Percentiles rank a stretch among this genome's conserved stretches.
Evolutionary conservation across 257 asterid genomes (phyloP).

Genomic region (Rhazya stricta): DNA sequence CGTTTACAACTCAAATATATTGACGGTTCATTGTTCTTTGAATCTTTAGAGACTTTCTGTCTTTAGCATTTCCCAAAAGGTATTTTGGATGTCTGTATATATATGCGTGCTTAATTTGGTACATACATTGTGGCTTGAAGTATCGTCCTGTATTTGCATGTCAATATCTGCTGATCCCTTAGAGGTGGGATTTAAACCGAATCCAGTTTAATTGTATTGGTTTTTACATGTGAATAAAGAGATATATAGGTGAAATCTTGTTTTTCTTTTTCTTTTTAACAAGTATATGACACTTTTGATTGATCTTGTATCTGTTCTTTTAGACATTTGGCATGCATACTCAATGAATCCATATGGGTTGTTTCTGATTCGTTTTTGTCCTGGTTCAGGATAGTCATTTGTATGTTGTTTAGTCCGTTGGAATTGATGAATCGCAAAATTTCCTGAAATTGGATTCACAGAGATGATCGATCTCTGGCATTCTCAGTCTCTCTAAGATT

Average conservation of each 20-base stretch:
- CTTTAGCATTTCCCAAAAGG: neutral
- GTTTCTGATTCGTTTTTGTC: neutral
- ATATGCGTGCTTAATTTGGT: neutral
- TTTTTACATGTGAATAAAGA: neutral
- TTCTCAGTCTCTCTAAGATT: neutral
- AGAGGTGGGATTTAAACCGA: neutral
- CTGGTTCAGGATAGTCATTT: neutral
- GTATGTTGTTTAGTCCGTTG: neutral
- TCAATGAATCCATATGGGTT: conserved; percentile 2
- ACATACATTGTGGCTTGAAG: neutral
- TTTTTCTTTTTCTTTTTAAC: neutral
- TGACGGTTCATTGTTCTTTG: conserved; percentile 2
- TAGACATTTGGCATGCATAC: neutral
- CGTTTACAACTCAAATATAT: neutral
- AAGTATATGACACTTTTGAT: neutral
- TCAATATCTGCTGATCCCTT: neutral
- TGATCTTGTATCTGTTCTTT: neutral
- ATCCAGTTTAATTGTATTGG: neutral
- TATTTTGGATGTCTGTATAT: neutral
- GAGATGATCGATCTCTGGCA: neutral
- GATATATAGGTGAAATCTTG: neutral
- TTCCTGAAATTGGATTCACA: neutral
- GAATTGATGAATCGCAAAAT: neutral
- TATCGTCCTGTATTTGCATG: neutral
- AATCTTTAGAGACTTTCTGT: neutral